Conservation (phyloP, 768 basidiomycete genomes). For the Rubroboletus pulcherrimus region DNA sequence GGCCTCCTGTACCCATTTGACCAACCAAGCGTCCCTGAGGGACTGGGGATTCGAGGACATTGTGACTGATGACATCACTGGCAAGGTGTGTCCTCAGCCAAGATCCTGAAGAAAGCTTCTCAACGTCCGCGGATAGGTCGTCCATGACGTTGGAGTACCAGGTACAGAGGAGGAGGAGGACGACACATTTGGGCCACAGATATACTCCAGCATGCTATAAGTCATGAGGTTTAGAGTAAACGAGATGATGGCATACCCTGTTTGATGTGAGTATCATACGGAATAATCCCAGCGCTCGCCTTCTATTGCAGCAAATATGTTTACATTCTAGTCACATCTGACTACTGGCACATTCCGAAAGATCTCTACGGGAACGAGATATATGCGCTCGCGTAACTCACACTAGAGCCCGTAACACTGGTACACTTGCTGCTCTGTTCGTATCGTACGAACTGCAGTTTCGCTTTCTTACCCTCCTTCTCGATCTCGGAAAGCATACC, state of each 20-base stretch:
- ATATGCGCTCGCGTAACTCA: constrained; percentile 95
- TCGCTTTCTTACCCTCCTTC: constrained; percentile 31
- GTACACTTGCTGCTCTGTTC: constrained; percentile 84
- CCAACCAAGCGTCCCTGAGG: constrained; percentile 54
- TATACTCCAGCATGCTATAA: constrained; percentile 21
- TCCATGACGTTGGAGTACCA: constrained; percentile 66
- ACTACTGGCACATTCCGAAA: constrained; percentile 2
- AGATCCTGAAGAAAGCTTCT: neutral
- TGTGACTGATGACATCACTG: constrained; percentile 43
- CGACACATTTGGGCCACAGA: constrained; percentile 53
- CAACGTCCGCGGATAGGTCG: constrained; percentile 43
- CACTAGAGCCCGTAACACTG: constrained; percentile 75
- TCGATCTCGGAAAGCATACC: constrained; percentile 67
- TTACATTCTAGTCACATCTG: constrained; percentile 1
- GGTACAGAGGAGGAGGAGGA: constrained; percentile 61
- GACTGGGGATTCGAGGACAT: constrained; percentile 86
- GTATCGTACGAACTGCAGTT: constrained; percentile 83
- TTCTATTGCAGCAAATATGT: neutral
- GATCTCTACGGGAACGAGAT: constrained; percentile 44
- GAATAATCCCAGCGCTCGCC: neutral
- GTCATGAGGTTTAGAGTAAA: neutral
- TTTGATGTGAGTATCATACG: neutral
- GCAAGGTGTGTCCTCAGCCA: constrained; percentile 44
- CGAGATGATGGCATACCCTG: neutral
- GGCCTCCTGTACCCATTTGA: constrained; percentile 51